These are phyloP conservation scores for Leccinellum albellum DNA, from an alignment of 768 basidiomycete species.

Conservation along the genomic window DNA sequence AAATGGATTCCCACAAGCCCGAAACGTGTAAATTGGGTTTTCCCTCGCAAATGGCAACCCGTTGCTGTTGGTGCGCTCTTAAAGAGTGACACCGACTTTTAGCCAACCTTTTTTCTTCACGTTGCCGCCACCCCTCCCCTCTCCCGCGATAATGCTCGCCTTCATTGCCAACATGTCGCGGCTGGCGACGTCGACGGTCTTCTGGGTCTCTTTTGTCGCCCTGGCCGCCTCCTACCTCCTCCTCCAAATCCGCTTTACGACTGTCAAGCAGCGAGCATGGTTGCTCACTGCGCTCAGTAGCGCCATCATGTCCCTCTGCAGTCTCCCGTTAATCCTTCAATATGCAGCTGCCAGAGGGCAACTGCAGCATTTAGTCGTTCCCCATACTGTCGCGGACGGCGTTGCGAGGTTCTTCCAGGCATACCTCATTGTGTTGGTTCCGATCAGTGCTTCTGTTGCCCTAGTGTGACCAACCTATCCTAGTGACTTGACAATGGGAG, in stretches of 20 bases:
- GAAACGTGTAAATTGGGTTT: slow-evolving; percentile 22
- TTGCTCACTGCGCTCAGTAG: slow-evolving; percentile 42
- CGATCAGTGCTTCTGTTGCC: slow-evolving; percentile 11
- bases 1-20: slow-evolving; percentile 19
- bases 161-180: slow-evolving; percentile 16
- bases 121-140: slow-evolving; percentile 14
- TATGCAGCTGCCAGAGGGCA: slow-evolving; percentile 25
- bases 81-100: slow-evolving; percentile 16
- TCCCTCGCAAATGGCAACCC: slow-evolving; percentile 9
- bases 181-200: slow-evolving; percentile 21
- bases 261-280: slow-evolving; percentile 45
- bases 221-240: slow-evolving; percentile 29
- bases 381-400: slow-evolving; percentile 21
- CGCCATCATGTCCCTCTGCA: slow-evolving; percentile 37
- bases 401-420: slow-evolving; percentile 42
- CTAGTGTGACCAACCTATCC: slow-evolving; percentile 8
- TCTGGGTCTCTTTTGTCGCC: slow-evolving; percentile 16
- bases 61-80: slow-evolving; percentile 13
- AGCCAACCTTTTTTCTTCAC: slow-evolving; percentile 11
- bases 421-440: slow-evolving; percentile 37
- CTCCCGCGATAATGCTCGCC: slow-evolving; percentile 22
- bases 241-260: slow-evolving; percentile 29
- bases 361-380: slow-evolving; percentile 22
- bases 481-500: slow-evolving; percentile 46
- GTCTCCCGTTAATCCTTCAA: slow-evolving; percentile 38